Base-by-base conservation (phyloP, 768 basidiomycete species). In the Tulasnella sp. region DNA sequence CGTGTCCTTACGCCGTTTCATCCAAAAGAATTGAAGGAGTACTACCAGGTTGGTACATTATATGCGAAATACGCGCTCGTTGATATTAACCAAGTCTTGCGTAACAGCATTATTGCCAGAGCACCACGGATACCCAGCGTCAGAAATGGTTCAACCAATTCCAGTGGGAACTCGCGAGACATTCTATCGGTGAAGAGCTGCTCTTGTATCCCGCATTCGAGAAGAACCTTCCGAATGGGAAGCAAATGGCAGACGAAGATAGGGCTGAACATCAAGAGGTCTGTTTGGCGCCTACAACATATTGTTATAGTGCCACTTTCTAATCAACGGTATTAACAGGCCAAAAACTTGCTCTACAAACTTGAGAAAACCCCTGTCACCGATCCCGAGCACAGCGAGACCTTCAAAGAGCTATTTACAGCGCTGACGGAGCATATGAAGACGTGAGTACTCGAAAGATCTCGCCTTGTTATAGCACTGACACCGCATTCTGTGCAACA, bases 171-270 rank as follows among this genome's bases (percentile, higher is more conserved):
- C 66, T 79, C 35, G 77, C 76, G 1, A 50, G 58, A 3, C 54
- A 57, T 46, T 48, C 47, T 10, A 71, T 74, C 5, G 76, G 72
- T 12, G 78, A 80, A 60, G 79, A 81, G 60, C 70, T 79, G 33
- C 67, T 81, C 33, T 72, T 79, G 0, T 80, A 80, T 57, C 78
- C 78, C 13, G 67, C 78, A 40, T 72, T 79, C 68, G 77, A 79
- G 58, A 66, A 70, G 53, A 66, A 73, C 48, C 70, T 79, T 49
- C 63, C 64, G 2, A 59, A 73, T 55, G 79, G 78, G 3, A 60
- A 61, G 40, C 46, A 70, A 37, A 68, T 79, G 15, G 72, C 78
- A 0, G 70, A 77, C 54, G 63, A 73, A 28, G 79, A 81, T 59
- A 68, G 76, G 10, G 66, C 59, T 15, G 76, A 79, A 29, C 79